Base-by-base conservation (phyloP, 2,329 filamentous ascomycete genomes). In the Monilinia polystroma region DNA sequence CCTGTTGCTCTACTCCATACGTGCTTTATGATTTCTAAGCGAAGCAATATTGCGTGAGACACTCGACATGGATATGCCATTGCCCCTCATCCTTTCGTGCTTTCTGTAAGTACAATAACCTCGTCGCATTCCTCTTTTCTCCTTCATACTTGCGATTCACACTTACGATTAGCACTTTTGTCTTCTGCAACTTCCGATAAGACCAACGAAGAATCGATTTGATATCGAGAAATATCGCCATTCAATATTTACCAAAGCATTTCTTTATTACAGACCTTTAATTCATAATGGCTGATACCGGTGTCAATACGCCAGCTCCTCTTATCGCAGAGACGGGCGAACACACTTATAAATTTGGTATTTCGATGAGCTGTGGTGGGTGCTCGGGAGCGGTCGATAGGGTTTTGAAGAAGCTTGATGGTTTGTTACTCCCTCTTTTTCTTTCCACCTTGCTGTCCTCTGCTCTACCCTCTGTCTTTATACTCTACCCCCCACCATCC, bases 351-450 rank as follows among this genome's bases (percentile, higher is more conserved):
- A 92, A 95, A 80, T 98, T 98, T 84, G 89, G 93, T 80, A 87
- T 98, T 79, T 84, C 83, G 80, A 99, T 99, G 95, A 90, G 84
- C 84, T 99, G 95, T 82, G 87, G 91, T 77, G 95, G 95, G 79
- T 99, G 95, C 88, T 97, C 93, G 56, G 93, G 93, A 76, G 95
- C 95, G 72, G 85, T 99, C 55, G 91, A 96, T 80, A 87, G 93
- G 63, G 93, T 97, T 56, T 87, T 99, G 71, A 94, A 91, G 83
- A 97, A 92, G 82, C 87, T 96, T 2, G 90, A 96, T 26, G 93
- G 93, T 96, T 77, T 71, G 86, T 70, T 54, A 52, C 38, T 43
- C 62, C 52, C 68, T 56, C 20, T 65, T 35, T 63, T 65, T 45
- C 53, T 49, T 20, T 14, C 38, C 29, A 29, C 29, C 0, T 47